These are phyloP conservation scores for Curvularia sp. DNA, from an alignment of 2,329 filamentous ascomycete species.

Conservation along the genomic window DNA sequence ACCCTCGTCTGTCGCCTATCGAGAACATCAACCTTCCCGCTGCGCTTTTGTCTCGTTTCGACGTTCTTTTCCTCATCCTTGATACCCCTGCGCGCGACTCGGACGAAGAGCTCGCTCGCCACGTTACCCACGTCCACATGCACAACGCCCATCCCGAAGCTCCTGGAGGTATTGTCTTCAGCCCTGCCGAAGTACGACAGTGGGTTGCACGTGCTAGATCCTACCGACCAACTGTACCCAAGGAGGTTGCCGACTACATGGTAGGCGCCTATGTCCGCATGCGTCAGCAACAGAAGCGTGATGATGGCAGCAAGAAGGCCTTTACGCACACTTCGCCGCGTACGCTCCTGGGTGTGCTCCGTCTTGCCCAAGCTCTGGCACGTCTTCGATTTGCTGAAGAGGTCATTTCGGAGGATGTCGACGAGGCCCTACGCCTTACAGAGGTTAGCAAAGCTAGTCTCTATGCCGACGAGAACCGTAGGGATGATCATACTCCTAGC, in stretches of 20 bases:
- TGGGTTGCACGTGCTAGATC: conserved; percentile 93
- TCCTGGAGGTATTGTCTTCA: conserved; percentile 76
- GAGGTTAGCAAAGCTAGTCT: conserved; percentile 94
- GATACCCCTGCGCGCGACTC: conserved; percentile 89
- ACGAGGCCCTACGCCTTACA: conserved; percentile 88
- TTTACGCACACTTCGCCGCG: conserved; percentile 94
- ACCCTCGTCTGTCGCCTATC: conserved; percentile 93
- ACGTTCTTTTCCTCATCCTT: conserved; percentile 94
- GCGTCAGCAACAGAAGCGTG: conserved; percentile 87
- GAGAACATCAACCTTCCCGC: conserved; percentile 99
- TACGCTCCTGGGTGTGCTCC: conserved; percentile 90
- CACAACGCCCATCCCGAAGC: conserved; percentile 86
- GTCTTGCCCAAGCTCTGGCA: conserved; percentile 91
- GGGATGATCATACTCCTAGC: conserved; percentile 76
- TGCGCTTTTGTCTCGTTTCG: conserved; percentile 93
- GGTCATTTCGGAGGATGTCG: conserved; percentile 90
- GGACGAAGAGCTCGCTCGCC: conserved; percentile 91
- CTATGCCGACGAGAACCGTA: conserved; percentile 68
- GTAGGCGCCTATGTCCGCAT: conserved; percentile 95
- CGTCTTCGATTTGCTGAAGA: conserved; percentile 85
- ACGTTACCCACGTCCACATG: conserved; percentile 98
- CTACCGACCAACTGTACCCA: conserved; percentile 85
- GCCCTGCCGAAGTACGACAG: conserved; percentile 90
- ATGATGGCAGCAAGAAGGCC: conserved; percentile 88
- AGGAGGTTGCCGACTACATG: conserved; percentile 90